Evolutionary conservation across 768 basidiomycete species (phyloP).

Genomic region (Amyloporia xantha): DNA sequence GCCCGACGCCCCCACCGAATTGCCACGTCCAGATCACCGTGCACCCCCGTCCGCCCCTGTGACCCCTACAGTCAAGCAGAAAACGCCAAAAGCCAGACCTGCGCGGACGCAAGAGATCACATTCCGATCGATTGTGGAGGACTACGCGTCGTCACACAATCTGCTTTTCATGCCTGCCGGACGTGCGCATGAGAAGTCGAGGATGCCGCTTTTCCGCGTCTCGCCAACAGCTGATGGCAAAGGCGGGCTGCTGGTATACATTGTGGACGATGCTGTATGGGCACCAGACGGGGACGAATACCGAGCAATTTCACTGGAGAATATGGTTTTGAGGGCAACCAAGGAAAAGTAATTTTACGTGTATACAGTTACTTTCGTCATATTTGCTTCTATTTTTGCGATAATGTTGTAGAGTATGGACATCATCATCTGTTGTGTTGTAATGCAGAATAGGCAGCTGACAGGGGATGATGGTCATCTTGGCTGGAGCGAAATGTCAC

Average conservation of each 20-base stretch:
- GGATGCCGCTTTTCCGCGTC: slow-evolving; percentile 87
- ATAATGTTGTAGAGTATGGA: background rate
- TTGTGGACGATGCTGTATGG: slow-evolving; percentile 93
- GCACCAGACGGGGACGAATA: slow-evolving; percentile 62
- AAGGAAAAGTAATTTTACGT: slow-evolving; percentile 8
- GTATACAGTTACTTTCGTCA: no score
- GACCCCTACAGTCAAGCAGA: slow-evolving; percentile 26
- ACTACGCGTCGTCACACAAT: slow-evolving; percentile 78
- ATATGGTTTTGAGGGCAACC: slow-evolving; percentile 70
- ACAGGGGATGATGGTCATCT: no score
- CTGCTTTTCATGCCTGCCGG: slow-evolving; percentile 87
- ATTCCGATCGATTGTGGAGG: slow-evolving; percentile 91
- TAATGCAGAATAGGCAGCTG: background rate
- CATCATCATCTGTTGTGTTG: no score
- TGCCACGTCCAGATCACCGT: slow-evolving; percentile 61
- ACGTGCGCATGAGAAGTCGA: slow-evolving; percentile 72
- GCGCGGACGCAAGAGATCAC: slow-evolving; percentile 75
- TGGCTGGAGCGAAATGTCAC: no score
- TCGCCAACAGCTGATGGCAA: slow-evolving; percentile 74
- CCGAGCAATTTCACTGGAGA: slow-evolving; percentile 77
- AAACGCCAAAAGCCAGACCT: slow-evolving; percentile 33
- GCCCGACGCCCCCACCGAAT: slow-evolving; percentile 58
- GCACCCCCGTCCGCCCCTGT: slow-evolving; percentile 24
- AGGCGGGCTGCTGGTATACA: slow-evolving; percentile 83
- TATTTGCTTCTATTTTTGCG: background rate